Base-by-base conservation (phyloP, 2,329 filamentous ascomycete genomes). In the Calonectria pteridis region DNA sequence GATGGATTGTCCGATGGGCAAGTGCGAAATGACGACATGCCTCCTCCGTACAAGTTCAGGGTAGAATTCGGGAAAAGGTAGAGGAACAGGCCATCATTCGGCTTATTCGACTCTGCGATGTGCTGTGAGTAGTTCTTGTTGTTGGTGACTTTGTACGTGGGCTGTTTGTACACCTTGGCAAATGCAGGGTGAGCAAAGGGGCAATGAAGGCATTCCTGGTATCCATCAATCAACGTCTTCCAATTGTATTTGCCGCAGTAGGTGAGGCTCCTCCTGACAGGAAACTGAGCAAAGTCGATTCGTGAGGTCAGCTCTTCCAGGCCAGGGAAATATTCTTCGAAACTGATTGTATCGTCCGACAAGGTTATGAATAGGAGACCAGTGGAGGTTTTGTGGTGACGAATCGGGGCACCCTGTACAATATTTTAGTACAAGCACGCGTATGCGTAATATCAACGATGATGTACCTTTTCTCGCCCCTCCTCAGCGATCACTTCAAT, bases 51-150 rank as follows among this genome's bases (percentile, higher is more conserved):
- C 49, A 91, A 87, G 70, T 90, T 90, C 58, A 91, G 77, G 0
- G 88, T 90, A 77, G 88, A 90, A 72, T 78, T 89, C 0, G 89
- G 89, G 78, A 91, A 91, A 83, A 91, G 89, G 75, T 90, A 91
- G 10, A 91, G 82, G 71, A 91, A 91, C 0, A 91, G 80, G 0
- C 89, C 89, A 73, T 91, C 89, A 37, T 88, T 83, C 0, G 86
- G 84, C 65, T 89, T 89, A 35, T 84, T 84, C 0, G 89, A 87
- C 67, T 90, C 88, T 0, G 89, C 88, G 37, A 91, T 84, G 75
- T 91, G 89, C 76, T 89, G 88, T 2, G 86, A 89, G 80, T 90
- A 91, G 74, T 90, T 91, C 51, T 83, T 82, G 75, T 89, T 86
- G 79, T 90, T 90, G 72, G 86, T 84, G 6, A 91, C 88, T 20